phyloP scores from a whole-genome alignment of 2,329 filamentous ascomycete genomes.

The Arthrobotrys iridis region DNA sequence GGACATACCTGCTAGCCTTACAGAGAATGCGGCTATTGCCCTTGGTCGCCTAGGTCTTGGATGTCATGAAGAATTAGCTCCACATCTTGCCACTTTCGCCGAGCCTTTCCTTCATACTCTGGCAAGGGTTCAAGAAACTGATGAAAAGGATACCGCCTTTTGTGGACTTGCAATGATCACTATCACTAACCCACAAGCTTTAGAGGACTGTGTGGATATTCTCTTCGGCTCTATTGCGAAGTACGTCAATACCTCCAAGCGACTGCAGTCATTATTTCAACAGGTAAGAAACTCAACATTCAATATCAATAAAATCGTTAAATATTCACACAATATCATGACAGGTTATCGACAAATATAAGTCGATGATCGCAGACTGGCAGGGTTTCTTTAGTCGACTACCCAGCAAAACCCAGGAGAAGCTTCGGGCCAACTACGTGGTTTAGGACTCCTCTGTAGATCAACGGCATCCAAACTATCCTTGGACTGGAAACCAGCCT shows the following conservation, averaged over 20 bases:
- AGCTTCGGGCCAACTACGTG: conserved; percentile 13
- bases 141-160: conserved; percentile 94
- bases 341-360: conserved; percentile 40
- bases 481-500: not conserved
- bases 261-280: conserved; percentile 77
- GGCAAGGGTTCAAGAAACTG: conserved; percentile 83
- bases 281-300: conserved; percentile 68
- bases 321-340: conserved; percentile 17
- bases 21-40: conserved; percentile 93
- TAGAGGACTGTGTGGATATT: conserved; percentile 83
- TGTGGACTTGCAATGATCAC: conserved; percentile 88
- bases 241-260: conserved; percentile 75
- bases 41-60: conserved; percentile 85
- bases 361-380: conserved; percentile 11
- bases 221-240: conserved; percentile 86
- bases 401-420: conserved; percentile 14
- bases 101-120: conserved; percentile 83
- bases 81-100: conserved; percentile 81
- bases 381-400: not conserved
- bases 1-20: conserved; percentile 84
- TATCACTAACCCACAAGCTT: conserved; percentile 84
- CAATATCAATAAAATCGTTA: not conserved
- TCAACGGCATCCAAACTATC: not conserved
- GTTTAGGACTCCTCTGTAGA: conserved; percentile 11
- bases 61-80: conserved; percentile 78